These are phyloP conservation scores for Linanthus parryae DNA, from an alignment of 148 eudicot genomes.

Conservation along the genomic window DNA sequence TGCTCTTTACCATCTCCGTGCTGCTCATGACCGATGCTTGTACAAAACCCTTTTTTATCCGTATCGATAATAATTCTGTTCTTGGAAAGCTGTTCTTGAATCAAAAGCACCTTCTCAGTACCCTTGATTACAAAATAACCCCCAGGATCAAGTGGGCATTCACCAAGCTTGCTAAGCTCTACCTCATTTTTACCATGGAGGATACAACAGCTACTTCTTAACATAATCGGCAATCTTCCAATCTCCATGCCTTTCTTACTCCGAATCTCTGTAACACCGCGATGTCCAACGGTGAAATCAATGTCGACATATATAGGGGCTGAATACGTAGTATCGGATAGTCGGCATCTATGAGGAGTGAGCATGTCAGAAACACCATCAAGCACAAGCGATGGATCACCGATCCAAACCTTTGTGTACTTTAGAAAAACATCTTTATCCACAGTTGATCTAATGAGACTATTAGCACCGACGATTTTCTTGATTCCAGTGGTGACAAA, in stretches of 20 bases:
- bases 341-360: slow-evolving; percentile 73
- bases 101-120: slow-evolving; percentile 91
- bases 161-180: slow-evolving; percentile 85
- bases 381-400: too few relatives aligned
- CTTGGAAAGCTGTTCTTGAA: slow-evolving; percentile 96
- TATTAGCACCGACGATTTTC: slow-evolving; percentile 72
- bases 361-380: too few relatives aligned
- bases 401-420: too few relatives aligned
- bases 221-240: slow-evolving; percentile 90
- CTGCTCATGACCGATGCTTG: slow-evolving; percentile 90
- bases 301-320: slow-evolving; percentile 75
- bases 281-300: too few relatives aligned
- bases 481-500: slow-evolving; percentile 58
- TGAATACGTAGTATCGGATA: slow-evolving; percentile 80
- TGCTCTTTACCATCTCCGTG: slow-evolving; percentile 59
- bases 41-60: slow-evolving; percentile 84
- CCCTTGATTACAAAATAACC: slow-evolving; percentile 94
- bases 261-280: too few relatives aligned
- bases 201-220: slow-evolving; percentile 69
- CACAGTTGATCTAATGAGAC: slow-evolving; percentile 26
- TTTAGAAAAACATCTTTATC: slow-evolving; percentile 35
- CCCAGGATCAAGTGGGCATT: slow-evolving; percentile 99
- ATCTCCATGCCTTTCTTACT: slow-evolving; percentile 50
- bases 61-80: slow-evolving; percentile 91
- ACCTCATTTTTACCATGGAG: slow-evolving; percentile 78